A percentile compares a stretch with the other conserved stretches of the same genome.
Evolutionary conservation across 2,329 filamentous ascomycete genomes (phyloP).

Genomic region (Arthrobotrys conoides): DNA sequence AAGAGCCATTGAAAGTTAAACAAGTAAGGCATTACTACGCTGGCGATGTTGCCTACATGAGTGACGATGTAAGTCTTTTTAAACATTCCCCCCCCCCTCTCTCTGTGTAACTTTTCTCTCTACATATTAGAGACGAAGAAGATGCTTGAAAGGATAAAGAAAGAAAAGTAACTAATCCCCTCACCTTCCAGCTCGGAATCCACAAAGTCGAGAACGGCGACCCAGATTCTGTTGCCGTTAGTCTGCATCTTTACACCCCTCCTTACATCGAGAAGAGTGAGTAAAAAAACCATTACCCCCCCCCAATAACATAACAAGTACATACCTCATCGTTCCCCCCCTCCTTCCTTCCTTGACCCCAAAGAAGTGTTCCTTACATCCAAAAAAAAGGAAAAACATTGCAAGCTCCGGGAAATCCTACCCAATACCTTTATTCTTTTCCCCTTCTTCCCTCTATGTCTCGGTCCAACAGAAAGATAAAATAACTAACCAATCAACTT

Average conservation of each 20-base stretch:
- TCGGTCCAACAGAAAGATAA: not conserved
- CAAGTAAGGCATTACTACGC: constrained; percentile 71
- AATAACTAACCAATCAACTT: not conserved
- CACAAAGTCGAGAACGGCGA: constrained; percentile 75
- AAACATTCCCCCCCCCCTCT: not conserved
- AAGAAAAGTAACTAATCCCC: not conserved
- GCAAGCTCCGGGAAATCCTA: constrained; percentile 3
- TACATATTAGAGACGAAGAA: not conserved
- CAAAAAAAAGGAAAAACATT: too few species aligned
- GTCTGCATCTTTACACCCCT: constrained; percentile 75
- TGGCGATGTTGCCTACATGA: constrained; percentile 77
- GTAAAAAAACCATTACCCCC: too few species aligned
- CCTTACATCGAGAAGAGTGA: constrained; percentile 73
- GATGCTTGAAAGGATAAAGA: constrained; percentile 55
- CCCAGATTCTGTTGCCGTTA: constrained; percentile 73
- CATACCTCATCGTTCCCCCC: not conserved
- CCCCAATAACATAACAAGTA: too few species aligned
- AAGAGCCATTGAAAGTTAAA: constrained; percentile 70
- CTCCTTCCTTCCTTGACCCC: not conserved
- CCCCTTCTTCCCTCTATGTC: not conserved
- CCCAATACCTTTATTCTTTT: not conserved
- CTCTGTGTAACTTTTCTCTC: too few species aligned
- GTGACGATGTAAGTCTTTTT: constrained; percentile 69
- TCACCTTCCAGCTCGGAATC: constrained; percentile 70
- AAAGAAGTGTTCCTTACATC: constrained; percentile 6